phyloP scores from a whole-genome alignment of 2,329 filamentous ascomycete genomes.

The Lecanicillium sp. region DNA sequence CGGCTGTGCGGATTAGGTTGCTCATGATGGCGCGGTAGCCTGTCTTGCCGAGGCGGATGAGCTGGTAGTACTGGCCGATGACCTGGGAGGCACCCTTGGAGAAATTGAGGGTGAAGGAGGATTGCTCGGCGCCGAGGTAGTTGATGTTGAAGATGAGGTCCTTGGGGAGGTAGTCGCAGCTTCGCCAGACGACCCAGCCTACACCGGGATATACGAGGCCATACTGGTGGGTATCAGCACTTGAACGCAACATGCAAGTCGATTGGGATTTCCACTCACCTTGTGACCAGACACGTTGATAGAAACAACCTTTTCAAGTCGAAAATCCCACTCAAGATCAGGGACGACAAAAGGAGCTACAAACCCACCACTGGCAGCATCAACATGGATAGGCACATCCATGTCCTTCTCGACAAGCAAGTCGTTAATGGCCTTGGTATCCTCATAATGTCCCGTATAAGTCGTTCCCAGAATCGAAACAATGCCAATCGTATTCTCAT shows the following conservation, averaged over 20 bases:
- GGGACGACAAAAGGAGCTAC: constrained; percentile 87
- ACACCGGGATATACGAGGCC: constrained; percentile 77
- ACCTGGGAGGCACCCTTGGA: constrained; percentile 91
- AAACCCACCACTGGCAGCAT: constrained; percentile 86
- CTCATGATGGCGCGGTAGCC: constrained; percentile 91
- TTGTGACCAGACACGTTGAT: constrained; percentile 97
- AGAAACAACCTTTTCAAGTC: constrained; percentile 77
- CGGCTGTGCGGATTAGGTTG: constrained; percentile 82
- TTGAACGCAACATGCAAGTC: constrained; percentile 19
- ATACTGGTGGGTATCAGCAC: constrained; percentile 27
- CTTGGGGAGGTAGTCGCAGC: constrained; percentile 72
- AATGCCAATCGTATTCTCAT: constrained; percentile 79
- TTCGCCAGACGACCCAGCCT: constrained; percentile 88
- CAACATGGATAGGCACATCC: constrained; percentile 84
- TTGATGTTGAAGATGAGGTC: constrained; percentile 99
- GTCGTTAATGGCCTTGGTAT: constrained; percentile 87
- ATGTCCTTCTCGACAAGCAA: constrained; percentile 66
- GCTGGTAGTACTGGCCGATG: constrained; percentile 95
- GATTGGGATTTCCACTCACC: constrained; percentile 30
- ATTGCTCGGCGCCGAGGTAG: constrained; percentile 91
- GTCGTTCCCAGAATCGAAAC: constrained; percentile 87
- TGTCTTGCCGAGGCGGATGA: constrained; percentile 87
- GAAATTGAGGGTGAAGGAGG: constrained; percentile 95
- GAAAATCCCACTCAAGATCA: constrained; percentile 83
- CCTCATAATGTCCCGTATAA: constrained; percentile 93